These are phyloP conservation scores for Insectozyma bohioensis DNA, from an alignment of 1,139 yeast species.

Conservation along the genomic window DNA sequence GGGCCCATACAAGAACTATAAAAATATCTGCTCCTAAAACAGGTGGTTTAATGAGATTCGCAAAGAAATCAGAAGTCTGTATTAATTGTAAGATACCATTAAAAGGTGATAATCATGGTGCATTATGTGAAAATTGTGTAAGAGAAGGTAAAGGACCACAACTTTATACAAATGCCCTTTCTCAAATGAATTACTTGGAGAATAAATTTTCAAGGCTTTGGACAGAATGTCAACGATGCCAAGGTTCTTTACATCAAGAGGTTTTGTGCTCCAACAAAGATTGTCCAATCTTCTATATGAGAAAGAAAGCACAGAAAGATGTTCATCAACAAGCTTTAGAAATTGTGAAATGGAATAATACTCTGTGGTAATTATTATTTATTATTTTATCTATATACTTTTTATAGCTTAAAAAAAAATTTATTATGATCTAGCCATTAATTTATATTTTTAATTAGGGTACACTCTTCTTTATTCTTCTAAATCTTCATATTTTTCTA, in stretches of 20 bases:
- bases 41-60: slow-evolving; percentile 89
- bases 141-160: slow-evolving; percentile 75
- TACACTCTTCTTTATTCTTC: slow-evolving; percentile 23
- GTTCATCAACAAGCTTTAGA: slow-evolving; percentile 67
- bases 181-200: slow-evolving; percentile 78
- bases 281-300: slow-evolving; percentile 97
- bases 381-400: slow-evolving; percentile 1
- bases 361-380: slow-evolving; percentile 44
- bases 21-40: slow-evolving; percentile 62
- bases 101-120: slow-evolving; percentile 63
- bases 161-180: slow-evolving; percentile 74
- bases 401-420: too few species aligned
- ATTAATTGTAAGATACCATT: slow-evolving; percentile 86
- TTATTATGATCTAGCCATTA: background rate
- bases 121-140: slow-evolving; percentile 79
- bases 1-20: slow-evolving; percentile 81
- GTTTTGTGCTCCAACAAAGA: slow-evolving; percentile 94
- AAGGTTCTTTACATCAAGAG: slow-evolving; percentile 93
- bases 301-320: slow-evolving; percentile 93
- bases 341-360: slow-evolving; percentile 68
- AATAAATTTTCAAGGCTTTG: slow-evolving; percentile 83
- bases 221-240: slow-evolving; percentile 99
- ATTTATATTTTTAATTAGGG: background rate
- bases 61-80: slow-evolving; percentile 86
- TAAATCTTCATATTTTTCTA: slow-evolving; percentile 48